phyloP scores from a whole-genome alignment of 73 alveolate genomes.

The Symbiodinium natans region DNA sequence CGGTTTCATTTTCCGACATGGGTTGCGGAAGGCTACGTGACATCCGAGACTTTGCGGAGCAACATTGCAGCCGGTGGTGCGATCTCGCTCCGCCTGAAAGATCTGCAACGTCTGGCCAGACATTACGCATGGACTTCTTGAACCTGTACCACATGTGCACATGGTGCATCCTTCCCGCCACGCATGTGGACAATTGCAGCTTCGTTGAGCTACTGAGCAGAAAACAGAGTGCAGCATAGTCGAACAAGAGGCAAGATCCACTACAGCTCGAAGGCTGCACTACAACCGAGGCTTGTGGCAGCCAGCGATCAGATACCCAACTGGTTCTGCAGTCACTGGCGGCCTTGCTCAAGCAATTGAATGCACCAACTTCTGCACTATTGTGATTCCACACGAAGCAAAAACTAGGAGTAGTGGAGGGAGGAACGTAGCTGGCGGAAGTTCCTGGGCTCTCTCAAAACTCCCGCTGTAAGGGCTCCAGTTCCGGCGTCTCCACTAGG shows the following conservation, averaged over 20 bases:
- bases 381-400: no score
- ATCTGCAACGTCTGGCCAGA: not conserved
- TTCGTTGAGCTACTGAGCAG: not conserved
- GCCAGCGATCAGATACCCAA: not conserved
- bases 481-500: no score
- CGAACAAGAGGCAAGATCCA: no score
- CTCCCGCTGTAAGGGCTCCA: no score
- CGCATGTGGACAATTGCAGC: not conserved
- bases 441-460: no score
- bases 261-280: no score
- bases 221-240: not conserved
- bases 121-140: not conserved
- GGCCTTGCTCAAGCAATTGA: not conserved
- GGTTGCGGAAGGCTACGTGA: not conserved
- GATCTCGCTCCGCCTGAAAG: not conserved
- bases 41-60: not conserved
- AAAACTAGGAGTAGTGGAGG: no score
- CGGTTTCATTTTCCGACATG: no score
- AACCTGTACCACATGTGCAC: slow-evolving; percentile 1
- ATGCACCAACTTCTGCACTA: no score
- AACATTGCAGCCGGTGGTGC: not conserved
- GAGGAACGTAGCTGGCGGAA: no score
- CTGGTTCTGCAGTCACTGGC: slow-evolving; percentile 2
- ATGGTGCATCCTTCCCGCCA: slow-evolving; percentile 3
- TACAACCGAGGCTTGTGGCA: not conserved